Conservation (phyloP, 2,329 filamentous ascomycete species). For the Blumeriella jaapii region DNA sequence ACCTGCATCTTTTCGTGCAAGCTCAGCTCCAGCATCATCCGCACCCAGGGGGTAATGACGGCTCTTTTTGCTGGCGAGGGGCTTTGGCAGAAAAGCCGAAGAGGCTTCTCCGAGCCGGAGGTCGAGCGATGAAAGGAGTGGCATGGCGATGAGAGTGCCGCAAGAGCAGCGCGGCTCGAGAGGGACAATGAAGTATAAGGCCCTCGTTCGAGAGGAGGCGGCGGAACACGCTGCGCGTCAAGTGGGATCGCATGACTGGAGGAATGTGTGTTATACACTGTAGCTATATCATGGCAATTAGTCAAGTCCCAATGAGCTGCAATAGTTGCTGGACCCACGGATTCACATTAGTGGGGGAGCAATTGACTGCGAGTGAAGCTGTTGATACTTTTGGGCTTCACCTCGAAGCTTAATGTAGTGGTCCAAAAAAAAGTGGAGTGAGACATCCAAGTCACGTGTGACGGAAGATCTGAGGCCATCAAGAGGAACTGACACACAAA, state of each 20-base stretch:
- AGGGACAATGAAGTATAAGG: slow-evolving; percentile 26
- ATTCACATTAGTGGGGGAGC: too few relatives aligned
- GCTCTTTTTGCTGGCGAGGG: slow-evolving; percentile 46
- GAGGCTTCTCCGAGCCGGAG: slow-evolving; percentile 39
- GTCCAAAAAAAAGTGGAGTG: too few relatives aligned
- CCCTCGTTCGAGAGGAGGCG: slow-evolving; percentile 41
- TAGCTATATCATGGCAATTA: not conserved
- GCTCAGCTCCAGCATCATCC: slow-evolving; percentile 56
- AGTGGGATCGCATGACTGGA: slow-evolving; percentile 42
- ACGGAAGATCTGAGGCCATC: too few relatives aligned
- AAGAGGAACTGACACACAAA: too few relatives aligned
- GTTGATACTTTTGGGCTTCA: slow-evolving; percentile 10
- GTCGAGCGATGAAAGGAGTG: slow-evolving; percentile 27
- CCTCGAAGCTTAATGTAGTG: slow-evolving; percentile 3
- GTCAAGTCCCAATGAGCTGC: too few relatives aligned
- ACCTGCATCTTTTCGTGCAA: slow-evolving; percentile 50
- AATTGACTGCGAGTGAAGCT: slow-evolving; percentile 5
- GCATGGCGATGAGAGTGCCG: slow-evolving; percentile 31
- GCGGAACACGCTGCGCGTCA: slow-evolving; percentile 48
- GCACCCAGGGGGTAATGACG: slow-evolving; percentile 59
- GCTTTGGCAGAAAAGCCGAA: slow-evolving; percentile 51
- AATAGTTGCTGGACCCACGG: too few relatives aligned
- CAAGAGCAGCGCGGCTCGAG: slow-evolving; percentile 11
- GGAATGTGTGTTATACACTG: slow-evolving; percentile 11
- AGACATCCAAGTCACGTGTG: too few relatives aligned